Evolutionary conservation across 2,329 filamentous ascomycete species (phyloP), one percentile per base, ranked within the genome.

Genomic region (Myriosclerotinia duriaeana): DNA sequence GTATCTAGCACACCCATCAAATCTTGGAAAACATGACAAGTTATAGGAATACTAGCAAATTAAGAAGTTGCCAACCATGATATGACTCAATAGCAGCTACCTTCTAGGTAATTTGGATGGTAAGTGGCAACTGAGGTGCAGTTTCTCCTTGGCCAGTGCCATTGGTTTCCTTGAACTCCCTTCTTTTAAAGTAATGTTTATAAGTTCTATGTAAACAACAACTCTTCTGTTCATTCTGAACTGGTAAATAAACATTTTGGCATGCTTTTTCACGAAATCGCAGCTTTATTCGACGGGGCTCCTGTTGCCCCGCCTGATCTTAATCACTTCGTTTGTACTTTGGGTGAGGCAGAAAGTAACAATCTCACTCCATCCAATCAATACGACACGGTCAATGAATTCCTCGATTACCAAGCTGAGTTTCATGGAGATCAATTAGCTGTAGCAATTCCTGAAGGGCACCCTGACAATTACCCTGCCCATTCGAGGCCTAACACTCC

Each of bases 301-400:
- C 2, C 30, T n/a, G 5, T 50, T 38, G 12, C 62, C 40, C 34
- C 53, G 34, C 15, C 17, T 15, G 50, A 38, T 46, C 42, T 65
- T 9, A 68, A 68, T 44, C 87, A 88, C 74, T 88, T 88, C 72
- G 82, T 82, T 4, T 88, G 86, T 74, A 87, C 85, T 0, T 78
- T 89, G 2, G 86, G 84, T 1, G 80, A 88, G 72, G 12, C 78
- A 77, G 1, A 76, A 75, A 67, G 36, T 53, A 9, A 74, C 75
- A 1, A 72, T 63, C 42, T 71, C 71, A 68, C 80, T 77, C 68
- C 78, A 85, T 59, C 79, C 87, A 66, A 72, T 87, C 42, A 50
- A 40, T 71, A 80, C 87, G 36, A 76, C 3, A 84, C 80, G 0
- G 79, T 87, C 65, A 78, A 80, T 64, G 75, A 81, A 0, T 79